Evolutionary conservation across 768 basidiomycete species (phyloP).

Genomic region (Cantharellus anzutake): DNA sequence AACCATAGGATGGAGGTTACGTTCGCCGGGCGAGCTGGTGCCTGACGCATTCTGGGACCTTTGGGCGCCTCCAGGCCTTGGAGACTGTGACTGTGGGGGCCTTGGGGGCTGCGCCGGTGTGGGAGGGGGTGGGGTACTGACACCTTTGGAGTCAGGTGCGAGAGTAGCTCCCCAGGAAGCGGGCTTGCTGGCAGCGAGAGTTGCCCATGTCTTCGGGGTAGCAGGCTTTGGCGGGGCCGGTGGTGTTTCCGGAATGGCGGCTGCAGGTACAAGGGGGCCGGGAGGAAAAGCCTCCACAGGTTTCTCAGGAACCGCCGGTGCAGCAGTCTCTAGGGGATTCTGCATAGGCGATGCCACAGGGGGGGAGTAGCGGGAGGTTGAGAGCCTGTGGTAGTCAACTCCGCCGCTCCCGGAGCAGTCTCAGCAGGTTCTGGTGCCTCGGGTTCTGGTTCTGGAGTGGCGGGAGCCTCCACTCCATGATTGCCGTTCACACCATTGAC

Average conservation of each 20-base stretch:
- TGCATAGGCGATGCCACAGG: constrained; percentile 18
- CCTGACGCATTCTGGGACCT: constrained; percentile 1
- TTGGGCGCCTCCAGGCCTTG: background rate
- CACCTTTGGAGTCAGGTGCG: constrained; percentile 56
- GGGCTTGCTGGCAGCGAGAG: constrained; percentile 63
- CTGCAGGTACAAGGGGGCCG: constrained; percentile 15
- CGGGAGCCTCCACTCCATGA: background rate
- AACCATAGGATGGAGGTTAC: constrained; percentile 26
- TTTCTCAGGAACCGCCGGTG: constrained; percentile 19
- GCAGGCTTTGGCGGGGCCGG: constrained; percentile 25
- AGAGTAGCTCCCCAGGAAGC: constrained; percentile 77
- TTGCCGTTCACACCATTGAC: background rate
- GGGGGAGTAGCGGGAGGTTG: constrained; percentile 15
- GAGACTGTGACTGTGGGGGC: too few relatives aligned
- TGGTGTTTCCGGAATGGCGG: constrained; percentile 17
- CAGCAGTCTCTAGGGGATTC: constrained; percentile 9
- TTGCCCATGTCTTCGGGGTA: constrained; percentile 75
- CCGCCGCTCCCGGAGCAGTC: constrained; percentile 9
- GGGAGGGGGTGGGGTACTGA: constrained; percentile 30
- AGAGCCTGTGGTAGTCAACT: constrained; percentile 15
- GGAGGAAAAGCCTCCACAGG: constrained; percentile 17
- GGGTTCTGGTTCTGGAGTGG: constrained; percentile 15
- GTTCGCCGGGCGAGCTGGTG: constrained; percentile 6
- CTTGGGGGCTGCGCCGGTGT: constrained; percentile 13
- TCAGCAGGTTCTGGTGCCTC: constrained; percentile 10